Evolutionary conservation across 23 red algal species (phyloP).

Genomic region (Gracilaria caudata): DNA sequence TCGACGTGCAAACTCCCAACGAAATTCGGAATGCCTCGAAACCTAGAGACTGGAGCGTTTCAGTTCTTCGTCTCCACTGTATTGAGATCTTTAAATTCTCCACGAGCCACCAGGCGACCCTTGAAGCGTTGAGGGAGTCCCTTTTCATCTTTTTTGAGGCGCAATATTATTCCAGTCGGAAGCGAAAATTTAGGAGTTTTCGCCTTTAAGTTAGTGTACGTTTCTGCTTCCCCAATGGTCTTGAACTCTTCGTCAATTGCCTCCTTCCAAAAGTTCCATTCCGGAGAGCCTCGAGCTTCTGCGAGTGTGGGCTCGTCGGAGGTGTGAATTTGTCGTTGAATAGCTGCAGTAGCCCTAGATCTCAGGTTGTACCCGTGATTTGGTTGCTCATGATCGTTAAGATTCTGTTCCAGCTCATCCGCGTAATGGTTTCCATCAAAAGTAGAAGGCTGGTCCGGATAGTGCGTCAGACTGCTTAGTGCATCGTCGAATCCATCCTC

Average conservation of each 20-base stretch:
- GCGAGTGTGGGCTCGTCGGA: slow-evolving; percentile 26
- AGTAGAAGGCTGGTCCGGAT: background rate
- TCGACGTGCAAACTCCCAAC: background rate
- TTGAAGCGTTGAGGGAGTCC: slow-evolving; percentile 34
- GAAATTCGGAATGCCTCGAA: slow-evolving; percentile 31
- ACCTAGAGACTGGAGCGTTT: slow-evolving; percentile 25
- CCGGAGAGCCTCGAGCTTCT: slow-evolving; percentile 21
- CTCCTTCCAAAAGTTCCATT: slow-evolving; percentile 11
- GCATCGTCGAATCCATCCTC: background rate
- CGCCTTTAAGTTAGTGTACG: background rate
- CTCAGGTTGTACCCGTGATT: background rate
- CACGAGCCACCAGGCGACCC: background rate
- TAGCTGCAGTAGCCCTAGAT: background rate
- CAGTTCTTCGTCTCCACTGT: background rate
- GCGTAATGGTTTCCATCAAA: background rate
- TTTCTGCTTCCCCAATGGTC: slow-evolving; percentile 13
- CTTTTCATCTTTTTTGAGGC: slow-evolving; percentile 15
- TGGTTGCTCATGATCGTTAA: background rate
- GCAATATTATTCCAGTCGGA: slow-evolving; percentile 17
- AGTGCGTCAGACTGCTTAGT: slow-evolving; percentile 4
- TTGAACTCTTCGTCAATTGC: slow-evolving; percentile 37
- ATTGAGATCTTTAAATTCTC: slow-evolving; percentile 12
- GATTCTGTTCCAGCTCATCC: background rate
- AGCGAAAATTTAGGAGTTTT: background rate
- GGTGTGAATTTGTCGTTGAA: background rate